Evolutionary conservation across 345 rosid genomes (phyloP), one percentile per base, ranked within the genome.

Genomic region (Noccaea caerulescens): DNA sequence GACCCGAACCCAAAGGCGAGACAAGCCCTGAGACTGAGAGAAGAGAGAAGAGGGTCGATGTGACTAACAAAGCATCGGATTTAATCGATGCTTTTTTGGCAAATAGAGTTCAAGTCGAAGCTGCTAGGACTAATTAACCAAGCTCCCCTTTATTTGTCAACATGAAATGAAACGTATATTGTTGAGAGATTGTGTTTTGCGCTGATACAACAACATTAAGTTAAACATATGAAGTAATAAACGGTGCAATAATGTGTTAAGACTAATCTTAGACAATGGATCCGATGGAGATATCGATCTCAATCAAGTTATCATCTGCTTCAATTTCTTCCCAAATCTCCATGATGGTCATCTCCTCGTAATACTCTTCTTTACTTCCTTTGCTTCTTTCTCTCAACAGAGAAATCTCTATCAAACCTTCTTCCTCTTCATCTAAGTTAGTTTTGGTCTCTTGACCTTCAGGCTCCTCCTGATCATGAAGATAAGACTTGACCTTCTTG

Each of bases 251-350:
- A 42, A 34, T 32, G 25, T 23, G 16, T 32, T 12, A 39, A 18
- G 16, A 11, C 1, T 11, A 44, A 59, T 67, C 57, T 43, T n/a
- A 74, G 42, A 69, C 54, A 63, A 82, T 87, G 47, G 88, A 88
- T 8, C 92, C 83, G 65, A 75, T 75, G 10, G 88, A 83, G 66
- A 91, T 86, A 74, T 91, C 92, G 71, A 91, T 85, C 71, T 91
- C 97, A 68, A 91, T 84, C 68, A 91, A 70, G 65, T 84, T 86
- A 16, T 87, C 95, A 45, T 91, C 97, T 20, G 67, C 62, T 58
- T 85, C 97, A 66, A 78, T 65, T 38, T 88, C 89, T 76, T 78
- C 82, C 49, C 75, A 58, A 5, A 79, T 56, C 65, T 90, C 87
- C 79, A 59, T 69, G 33, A 77, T 62, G 38, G 41, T 75, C 66